phyloP scores from a whole-genome alignment of 1,284 basidiomycete species.

The Meira nashicola region DNA sequence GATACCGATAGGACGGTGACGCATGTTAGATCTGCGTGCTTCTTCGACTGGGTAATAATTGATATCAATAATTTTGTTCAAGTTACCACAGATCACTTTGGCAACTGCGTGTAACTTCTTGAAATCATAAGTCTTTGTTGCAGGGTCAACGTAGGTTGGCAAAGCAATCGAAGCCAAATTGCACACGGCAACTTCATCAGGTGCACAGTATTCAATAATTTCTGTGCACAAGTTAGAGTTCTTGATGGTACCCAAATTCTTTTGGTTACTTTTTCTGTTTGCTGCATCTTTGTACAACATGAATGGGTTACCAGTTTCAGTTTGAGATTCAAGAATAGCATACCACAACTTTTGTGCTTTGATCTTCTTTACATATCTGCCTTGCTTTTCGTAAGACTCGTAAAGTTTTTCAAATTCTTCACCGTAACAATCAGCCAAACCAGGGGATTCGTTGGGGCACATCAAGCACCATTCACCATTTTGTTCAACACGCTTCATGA shows the following conservation, averaged over 20 bases:
- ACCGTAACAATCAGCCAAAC: slow-evolving; percentile 82
- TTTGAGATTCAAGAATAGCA: slow-evolving; percentile 91
- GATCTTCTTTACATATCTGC: slow-evolving; percentile 77
- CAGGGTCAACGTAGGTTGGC: slow-evolving; percentile 59
- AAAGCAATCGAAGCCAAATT: slow-evolving; percentile 96
- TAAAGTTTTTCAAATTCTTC: slow-evolving; percentile 88
- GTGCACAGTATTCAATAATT: slow-evolving; percentile 96
- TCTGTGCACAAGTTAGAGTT: slow-evolving; percentile 98
- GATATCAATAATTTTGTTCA: slow-evolving; percentile 89
- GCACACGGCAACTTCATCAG: slow-evolving; percentile 97
- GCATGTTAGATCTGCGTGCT: slow-evolving; percentile 88
- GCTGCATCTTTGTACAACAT: slow-evolving; percentile 83
- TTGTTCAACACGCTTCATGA: slow-evolving; percentile 58
- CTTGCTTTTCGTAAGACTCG: slow-evolving; percentile 83
- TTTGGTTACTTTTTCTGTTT: slow-evolving; percentile 68
- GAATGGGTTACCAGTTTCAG: slow-evolving; percentile 96
- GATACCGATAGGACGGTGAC: slow-evolving; percentile 94
- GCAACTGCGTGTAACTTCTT: slow-evolving; percentile 87
- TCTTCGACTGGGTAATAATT: slow-evolving; percentile 90
- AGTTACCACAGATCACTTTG: slow-evolving; percentile 66
- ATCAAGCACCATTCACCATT: slow-evolving; percentile 92
- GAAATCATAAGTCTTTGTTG: slow-evolving; percentile 67
- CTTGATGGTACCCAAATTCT: slow-evolving; percentile 98
- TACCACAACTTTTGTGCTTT: slow-evolving; percentile 99
- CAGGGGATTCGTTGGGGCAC: slow-evolving; percentile 94